Conservation (phyloP, 768 basidiomycete genomes). For the Lactarius psammicola region DNA sequence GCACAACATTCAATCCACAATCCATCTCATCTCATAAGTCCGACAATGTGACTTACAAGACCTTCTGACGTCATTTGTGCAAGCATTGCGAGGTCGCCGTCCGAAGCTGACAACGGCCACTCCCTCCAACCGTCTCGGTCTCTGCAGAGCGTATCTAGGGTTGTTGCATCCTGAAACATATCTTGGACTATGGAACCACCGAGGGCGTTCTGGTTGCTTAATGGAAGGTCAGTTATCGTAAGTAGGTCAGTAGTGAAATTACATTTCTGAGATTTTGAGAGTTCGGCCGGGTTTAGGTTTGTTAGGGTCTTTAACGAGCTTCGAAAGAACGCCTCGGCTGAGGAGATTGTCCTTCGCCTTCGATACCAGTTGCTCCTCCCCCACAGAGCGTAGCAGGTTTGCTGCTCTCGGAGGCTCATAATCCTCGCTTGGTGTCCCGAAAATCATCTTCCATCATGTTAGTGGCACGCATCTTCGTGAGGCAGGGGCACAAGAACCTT, state of each 20-base stretch:
- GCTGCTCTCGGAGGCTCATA: constrained; percentile 65
- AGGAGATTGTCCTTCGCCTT: constrained; percentile 60
- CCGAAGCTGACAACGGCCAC: constrained; percentile 78
- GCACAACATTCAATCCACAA: constrained; percentile 4
- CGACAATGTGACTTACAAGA: constrained; percentile 45
- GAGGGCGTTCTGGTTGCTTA: constrained; percentile 65
- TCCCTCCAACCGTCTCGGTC: constrained; percentile 59
- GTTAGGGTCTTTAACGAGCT: constrained; percentile 58
- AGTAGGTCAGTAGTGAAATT: constrained; percentile 21
- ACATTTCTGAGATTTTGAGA: constrained; percentile 76
- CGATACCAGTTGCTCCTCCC: constrained; percentile 56
- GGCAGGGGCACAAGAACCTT: constrained; percentile 48
- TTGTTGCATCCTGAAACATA: constrained; percentile 67
- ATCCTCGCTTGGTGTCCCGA: constrained; percentile 67
- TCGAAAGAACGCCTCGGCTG: constrained; percentile 63
- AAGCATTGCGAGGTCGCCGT: constrained; percentile 77
- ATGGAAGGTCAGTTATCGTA: not conserved
- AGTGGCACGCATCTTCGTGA: not conserved
- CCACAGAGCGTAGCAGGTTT: constrained; percentile 52
- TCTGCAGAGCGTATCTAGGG: constrained; percentile 55
- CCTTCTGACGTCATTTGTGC: constrained; percentile 81
- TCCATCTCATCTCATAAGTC: not conserved
- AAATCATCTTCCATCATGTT: constrained; percentile 56
- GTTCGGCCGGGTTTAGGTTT: constrained; percentile 70
- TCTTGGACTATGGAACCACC: constrained; percentile 63